phyloP scores from a whole-genome alignment of 352 stramenopile species.

The Pythium monospermum region DNA sequence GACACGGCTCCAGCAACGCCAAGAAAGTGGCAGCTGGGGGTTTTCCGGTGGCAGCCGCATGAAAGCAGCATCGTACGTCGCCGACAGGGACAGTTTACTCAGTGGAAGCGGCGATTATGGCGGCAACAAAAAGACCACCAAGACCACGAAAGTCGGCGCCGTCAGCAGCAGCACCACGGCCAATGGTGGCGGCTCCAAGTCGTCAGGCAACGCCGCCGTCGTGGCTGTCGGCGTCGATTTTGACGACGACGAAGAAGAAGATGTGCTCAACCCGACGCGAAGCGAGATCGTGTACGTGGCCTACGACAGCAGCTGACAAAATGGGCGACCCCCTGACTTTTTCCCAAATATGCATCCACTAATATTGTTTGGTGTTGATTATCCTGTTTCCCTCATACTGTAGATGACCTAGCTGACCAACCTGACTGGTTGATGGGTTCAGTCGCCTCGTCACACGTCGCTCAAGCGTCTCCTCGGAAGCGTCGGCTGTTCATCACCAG shows the following conservation, averaged over 20 bases:
- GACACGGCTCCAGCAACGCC: slow-evolving; percentile 42
- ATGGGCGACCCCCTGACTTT: background rate
- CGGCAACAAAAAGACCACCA: background rate
- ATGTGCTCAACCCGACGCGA: slow-evolving; percentile 18
- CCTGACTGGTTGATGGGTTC: no score
- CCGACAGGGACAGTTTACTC: slow-evolving; percentile 49
- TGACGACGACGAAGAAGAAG: slow-evolving; percentile 25
- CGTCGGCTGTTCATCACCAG: no score
- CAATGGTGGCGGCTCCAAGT: background rate
- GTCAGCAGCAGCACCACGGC: background rate
- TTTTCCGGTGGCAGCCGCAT: slow-evolving; percentile 9
- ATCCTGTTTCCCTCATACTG: no score
- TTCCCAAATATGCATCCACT: no score
- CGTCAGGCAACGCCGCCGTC: background rate
- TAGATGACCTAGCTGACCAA: no score
- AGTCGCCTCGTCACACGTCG: no score
- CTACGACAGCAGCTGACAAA: slow-evolving; percentile 11
- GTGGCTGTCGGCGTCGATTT: slow-evolving; percentile 9
- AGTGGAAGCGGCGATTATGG: slow-evolving; percentile 6
- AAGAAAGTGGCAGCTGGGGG: slow-evolving; percentile 15
- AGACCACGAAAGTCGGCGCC: slow-evolving; percentile 2
- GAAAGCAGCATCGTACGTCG: slow-evolving; percentile 30
- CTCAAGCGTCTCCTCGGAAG: no score
- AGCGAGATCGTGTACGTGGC: slow-evolving; percentile 24
- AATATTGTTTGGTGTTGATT: no score